Base-by-base conservation (phyloP, 106 monocot species). In the Dendrobium nobile region DNA sequence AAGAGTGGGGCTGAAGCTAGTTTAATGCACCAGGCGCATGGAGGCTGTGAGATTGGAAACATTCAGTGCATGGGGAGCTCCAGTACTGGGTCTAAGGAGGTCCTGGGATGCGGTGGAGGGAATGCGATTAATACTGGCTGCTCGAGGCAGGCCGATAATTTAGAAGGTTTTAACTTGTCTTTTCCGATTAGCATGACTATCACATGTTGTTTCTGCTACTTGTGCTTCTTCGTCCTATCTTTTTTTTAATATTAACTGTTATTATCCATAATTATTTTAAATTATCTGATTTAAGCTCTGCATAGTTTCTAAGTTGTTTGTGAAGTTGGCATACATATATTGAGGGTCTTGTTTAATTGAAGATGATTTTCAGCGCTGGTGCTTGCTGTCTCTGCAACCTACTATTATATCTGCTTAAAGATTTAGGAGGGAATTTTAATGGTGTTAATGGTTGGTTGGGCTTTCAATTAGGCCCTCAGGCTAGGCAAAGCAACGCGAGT, bases 51-150 rank as follows among this genome's bases (percentile, higher is more conserved):
- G 43, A 79, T 85, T 5, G 86, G 81, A 18, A 81, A 80, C 55
- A 59, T 87, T 17, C 92, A 89, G 58, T 95, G 95, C 79, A 82
- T 87, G 81, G 88, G 88, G 19, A 78, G 81, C 59, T 80, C 86
- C 1, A 77, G 61, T 72, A 79, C 74, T 20, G 92, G 84, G 56
- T 84, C 79, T 15, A 84, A 79, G 78, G 84, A 85, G 67, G 33
- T 82, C 20, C 42, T 82, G 65, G 64, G 59, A 44, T 95, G 88
- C 79, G 85, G 79, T 20, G 75, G 43, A 47, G 79, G 82, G 41
- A 84, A 81, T 82, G 77, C 67, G 43, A 74, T 77, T 31, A 45
- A 80, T 44, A 58, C 48, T 73, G 82, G 79, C 4, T 83, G 88
- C 79, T 56, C 74, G 31, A 73, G 80, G 15, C 81, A 68, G 81